These are phyloP conservation scores for Pleurotus citrinopileatus DNA, from an alignment of 768 basidiomycete genomes.

Conservation along the genomic window DNA sequence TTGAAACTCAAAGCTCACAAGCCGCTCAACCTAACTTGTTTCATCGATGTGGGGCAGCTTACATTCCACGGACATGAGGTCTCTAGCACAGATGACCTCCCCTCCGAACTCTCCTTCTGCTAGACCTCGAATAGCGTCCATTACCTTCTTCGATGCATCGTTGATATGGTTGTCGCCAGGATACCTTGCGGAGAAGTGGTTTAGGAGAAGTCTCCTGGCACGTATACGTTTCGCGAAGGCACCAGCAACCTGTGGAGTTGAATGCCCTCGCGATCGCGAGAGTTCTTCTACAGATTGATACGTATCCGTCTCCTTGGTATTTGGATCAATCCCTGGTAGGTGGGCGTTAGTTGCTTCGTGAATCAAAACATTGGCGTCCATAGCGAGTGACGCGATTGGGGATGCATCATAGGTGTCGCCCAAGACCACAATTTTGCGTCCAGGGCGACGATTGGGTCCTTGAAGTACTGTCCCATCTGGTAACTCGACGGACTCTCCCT, in stretches of 20 bases:
- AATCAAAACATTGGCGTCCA: constrained; percentile 68
- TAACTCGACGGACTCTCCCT: constrained; percentile 60
- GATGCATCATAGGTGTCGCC: constrained; percentile 86
- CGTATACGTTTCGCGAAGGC: constrained; percentile 66
- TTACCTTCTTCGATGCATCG: constrained; percentile 46
- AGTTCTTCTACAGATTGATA: constrained; percentile 58
- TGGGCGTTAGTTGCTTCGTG: constrained; percentile 92
- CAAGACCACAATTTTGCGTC: constrained; percentile 76
- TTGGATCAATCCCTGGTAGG: constrained; percentile 59
- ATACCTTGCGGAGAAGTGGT: constrained; percentile 86
- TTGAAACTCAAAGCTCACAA: no score
- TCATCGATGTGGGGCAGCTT: constrained; percentile 25
- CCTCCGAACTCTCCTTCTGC: constrained; percentile 53
- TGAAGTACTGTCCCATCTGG: constrained; percentile 70
- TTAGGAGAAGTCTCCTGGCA: constrained; percentile 66
- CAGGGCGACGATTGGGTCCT: constrained; percentile 62
- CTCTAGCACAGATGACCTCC: constrained; percentile 68
- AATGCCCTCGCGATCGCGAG: constrained; percentile 79
- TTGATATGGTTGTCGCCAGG: constrained; percentile 58
- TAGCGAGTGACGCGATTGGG: constrained; percentile 57
- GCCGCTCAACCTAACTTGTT: no score
- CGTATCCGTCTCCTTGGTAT: constrained; percentile 60
- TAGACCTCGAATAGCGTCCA: constrained; percentile 59
- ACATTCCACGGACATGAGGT: constrained; percentile 72
- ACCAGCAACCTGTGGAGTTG: constrained; percentile 90